Evolutionary conservation across 352 stramenopile genomes (phyloP).

Genomic region (Plasmopara viticola): DNA sequence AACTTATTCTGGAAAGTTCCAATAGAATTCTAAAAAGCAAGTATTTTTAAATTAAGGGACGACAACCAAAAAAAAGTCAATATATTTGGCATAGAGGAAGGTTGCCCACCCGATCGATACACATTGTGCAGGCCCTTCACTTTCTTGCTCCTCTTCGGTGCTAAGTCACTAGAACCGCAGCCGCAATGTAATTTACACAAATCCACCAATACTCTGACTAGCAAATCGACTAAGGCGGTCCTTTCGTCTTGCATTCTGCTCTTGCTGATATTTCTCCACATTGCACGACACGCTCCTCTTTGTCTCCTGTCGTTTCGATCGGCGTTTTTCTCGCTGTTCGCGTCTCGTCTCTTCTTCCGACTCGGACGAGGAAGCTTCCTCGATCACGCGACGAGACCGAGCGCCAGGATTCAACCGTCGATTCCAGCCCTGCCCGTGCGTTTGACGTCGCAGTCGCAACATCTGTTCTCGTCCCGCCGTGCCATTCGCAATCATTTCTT

Average conservation of each 20-base stretch:
- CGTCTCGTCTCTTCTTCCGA: conserved; percentile 37
- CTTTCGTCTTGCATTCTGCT: conserved; percentile 47
- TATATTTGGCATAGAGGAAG: too few species aligned
- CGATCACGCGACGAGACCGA: conserved; percentile 22
- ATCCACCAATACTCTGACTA: conserved; percentile 32
- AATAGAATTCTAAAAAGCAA: too few species aligned
- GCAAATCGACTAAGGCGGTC: conserved; percentile 36
- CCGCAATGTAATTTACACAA: conserved; percentile 40
- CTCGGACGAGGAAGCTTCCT: conserved; percentile 41
- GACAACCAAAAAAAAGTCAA: too few species aligned
- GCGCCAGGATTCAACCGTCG: conserved; percentile 36
- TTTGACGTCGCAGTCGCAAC: conserved; percentile 54
- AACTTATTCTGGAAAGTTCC: too few species aligned
- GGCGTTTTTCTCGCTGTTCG: conserved; percentile 18
- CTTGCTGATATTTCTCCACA: conserved; percentile 47
- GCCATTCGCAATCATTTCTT: conserved; percentile 76
- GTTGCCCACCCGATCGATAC: too few species aligned
- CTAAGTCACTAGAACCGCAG: neutral
- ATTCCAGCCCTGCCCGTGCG: conserved; percentile 58
- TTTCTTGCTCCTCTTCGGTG: neutral
- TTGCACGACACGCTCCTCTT: conserved; percentile 27
- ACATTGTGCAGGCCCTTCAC: too few species aligned
- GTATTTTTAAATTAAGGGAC: too few species aligned
- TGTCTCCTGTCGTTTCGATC: conserved; percentile 25
- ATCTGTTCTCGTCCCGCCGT: conserved; percentile 64